Conservation (phyloP, 345 rosid species). For the Hevea brasiliensis region DNA sequence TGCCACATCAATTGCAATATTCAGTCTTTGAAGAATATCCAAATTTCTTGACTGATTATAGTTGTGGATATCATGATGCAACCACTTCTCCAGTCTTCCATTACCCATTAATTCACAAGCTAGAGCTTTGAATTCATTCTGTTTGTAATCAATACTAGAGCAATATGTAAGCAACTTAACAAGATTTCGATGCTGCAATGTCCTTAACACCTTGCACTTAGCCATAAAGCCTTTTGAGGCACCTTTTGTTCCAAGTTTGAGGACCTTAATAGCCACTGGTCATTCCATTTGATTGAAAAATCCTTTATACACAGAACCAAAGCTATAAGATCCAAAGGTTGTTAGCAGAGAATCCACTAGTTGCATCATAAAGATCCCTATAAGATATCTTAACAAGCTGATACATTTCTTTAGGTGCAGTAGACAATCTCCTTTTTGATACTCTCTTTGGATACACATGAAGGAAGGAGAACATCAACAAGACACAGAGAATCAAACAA, state of each 20-base stretch:
- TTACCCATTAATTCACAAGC: slow-evolving; percentile 16
- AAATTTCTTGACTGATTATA: not conserved
- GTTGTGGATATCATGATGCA: not conserved
- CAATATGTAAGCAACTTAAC: slow-evolving; percentile 15
- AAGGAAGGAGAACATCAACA: slow-evolving; percentile 8
- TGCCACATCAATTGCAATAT: slow-evolving; percentile 19
- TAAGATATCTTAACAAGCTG: slow-evolving; percentile 8
- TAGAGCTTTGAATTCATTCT: slow-evolving; percentile 26
- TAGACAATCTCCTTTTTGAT: not conserved
- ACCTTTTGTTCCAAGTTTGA: too few species aligned
- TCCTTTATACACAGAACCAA: too few species aligned
- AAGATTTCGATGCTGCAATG: slow-evolving; percentile 19
- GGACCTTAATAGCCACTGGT: too few species aligned
- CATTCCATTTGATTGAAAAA: too few species aligned
- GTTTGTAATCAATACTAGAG: slow-evolving; percentile 16
- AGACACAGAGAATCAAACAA: not conserved
- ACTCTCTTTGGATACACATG: not conserved
- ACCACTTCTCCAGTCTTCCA: slow-evolving; percentile 22
- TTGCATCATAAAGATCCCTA: slow-evolving; percentile 4
- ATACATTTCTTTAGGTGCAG: not conserved
- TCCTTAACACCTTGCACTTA: slow-evolving; percentile 11
- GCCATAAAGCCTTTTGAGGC: slow-evolving; percentile 15
- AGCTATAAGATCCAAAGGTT: slow-evolving; percentile 14
- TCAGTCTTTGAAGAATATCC: slow-evolving; percentile 8
- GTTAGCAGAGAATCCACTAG: too few species aligned